Base-by-base conservation (phyloP, 257 asterid species). In the Przewalskia tangutica region DNA sequence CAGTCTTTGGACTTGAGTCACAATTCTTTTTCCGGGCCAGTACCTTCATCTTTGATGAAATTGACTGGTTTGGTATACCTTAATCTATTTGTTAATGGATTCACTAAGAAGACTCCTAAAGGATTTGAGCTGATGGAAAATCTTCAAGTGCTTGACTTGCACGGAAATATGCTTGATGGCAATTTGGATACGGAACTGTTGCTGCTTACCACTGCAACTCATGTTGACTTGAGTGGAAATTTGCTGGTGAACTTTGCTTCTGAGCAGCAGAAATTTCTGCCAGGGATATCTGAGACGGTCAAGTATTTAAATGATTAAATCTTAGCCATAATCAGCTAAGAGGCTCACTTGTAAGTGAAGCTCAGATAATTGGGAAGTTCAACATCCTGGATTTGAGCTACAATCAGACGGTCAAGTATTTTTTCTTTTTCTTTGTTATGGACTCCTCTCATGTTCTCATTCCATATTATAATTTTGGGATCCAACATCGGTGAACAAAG, bases 341-440 rank as follows among this genome's bases (percentile, higher is more conserved):
- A 0, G 99, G 99, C 58, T 91, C 93, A 18, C 92, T 96, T 71
- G 91, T 91, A n/a, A 88, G 95, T 17, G 95, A 77, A 56, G 94
- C 90, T 3, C 91, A 84, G 83, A 89, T 85, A 44, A 92, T 96
- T 70, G 95, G 91, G 81, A 92, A 88, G 88, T 87, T 96, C 87
- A 88, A 89, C 86, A 92, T 90, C 70, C 80, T 96, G 89, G 99
- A 96, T 93, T 91, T 96, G 90, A 96, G 99, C 90, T 89, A 88
- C 87, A 96, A 96, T 86, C 97, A 91, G 86, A n/a, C n/a, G n/a
- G n/a, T n/a, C n/a, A n/a, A n/a, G n/a, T n/a, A n/a, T n/a, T n/a
- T n/a, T n/a, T n/a, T n/a, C n/a, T n/a, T n/a, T n/a, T n/a, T n/a
- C n/a, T n/a, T n/a, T n/a, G n/a, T n/a, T n/a, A n/a, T n/a, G n/a